Evolutionary conservation across 768 basidiomycete species (phyloP), one percentile per base, ranked within the genome.

Genomic region (Lentinula boryana): DNA sequence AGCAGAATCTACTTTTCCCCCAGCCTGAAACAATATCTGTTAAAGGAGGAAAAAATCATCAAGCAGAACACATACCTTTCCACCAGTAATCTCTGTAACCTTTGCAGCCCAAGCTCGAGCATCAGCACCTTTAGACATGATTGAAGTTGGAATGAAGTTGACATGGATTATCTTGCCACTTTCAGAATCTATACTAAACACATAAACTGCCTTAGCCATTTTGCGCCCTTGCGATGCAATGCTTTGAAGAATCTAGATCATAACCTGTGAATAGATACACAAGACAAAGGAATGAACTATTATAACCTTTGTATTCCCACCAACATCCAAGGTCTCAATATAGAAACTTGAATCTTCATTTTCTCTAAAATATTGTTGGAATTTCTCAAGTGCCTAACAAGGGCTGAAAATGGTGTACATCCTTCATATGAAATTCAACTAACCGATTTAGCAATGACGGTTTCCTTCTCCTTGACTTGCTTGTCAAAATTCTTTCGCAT

Each of bases 1-100:
- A 1, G 90, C 89, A 59, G 84, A 82, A 40, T 98, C 97, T 62
- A 93, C 93, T 74, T 95, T 98, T 13, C 97, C 97, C 58, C 97
- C 97, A 56, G 93, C 93, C 93, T 95, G 60, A 9, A 57, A 27
- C 58, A 62, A 32, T 21, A 7, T 9, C 16, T 12, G 12, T 48
- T 23, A 21, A 60, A 27, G 55, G 40, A 62, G 36, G 31, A 58
- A 46, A 58, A 38, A 32, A 32, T 57, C 9, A 18, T 57, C 46
- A 10, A 16, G 54, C 9, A 27, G 49, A 15, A 48, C 32, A 21
- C 18, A 2, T 66, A 93, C 94, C 86, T 96, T 98, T 46, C 97
- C 97, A 27, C 95, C 95, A 9, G 98, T 67, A 8, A 95, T 74
- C 38, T 88, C 88, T 5, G 83, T 80, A 18, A 97, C 88, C 62